Evolutionary conservation across 2,329 filamentous ascomycete species (phyloP), one percentile per base, ranked within the genome.

Genomic region (Penicillium polonicum): DNA sequence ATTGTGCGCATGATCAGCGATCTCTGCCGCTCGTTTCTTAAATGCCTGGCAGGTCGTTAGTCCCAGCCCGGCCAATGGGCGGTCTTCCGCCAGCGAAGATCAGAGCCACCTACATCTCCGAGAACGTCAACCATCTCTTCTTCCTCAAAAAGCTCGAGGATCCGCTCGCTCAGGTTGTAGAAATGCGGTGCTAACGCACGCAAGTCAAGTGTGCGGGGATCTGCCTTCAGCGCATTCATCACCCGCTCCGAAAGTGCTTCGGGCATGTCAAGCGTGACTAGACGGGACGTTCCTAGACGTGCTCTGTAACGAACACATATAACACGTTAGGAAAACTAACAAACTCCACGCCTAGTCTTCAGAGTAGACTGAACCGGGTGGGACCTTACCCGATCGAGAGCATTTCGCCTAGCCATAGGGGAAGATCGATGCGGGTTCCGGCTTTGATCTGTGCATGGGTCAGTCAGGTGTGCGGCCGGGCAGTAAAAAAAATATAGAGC

Each of bases 331-430:
- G 19, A 5, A 33, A 49, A 49, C 19, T 10, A 4, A 29, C n/a
- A 15, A 9, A 42, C 12, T 25, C 33, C 41, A 19, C 41, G 23
- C 2, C 29, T 9, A 15, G 48, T 43, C 8, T 19, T 31, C 12
- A 7, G 15, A 29, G 19, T 38, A 49, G 13, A 6, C 38, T 23
- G 21, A n/a, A 15, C 19, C 25, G 21, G 15, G 44, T 57, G 31
- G 21, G 41, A 39, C 65, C 69, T 65, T 73, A 82, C 80, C 79
- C 75, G 52, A 76, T 77, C 12, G 76, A 77, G 52, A 99, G 89
- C 84, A 97, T 93, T 75, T 96, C 91, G 65, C 89, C 92, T 13
- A 99, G 86, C 94, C 94, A 99, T 64, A 97, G 83, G 2, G 94
- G 94, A 1, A 97, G 86, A 60, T 89, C 85, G 46, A 97, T 82